A percentile compares a stretch with the other conserved stretches of the same genome.
These are phyloP conservation scores for Lobosporangium transversale DNA, from an alignment of 192 early-diverging fungal genomes.

Conservation along the genomic window DNA sequence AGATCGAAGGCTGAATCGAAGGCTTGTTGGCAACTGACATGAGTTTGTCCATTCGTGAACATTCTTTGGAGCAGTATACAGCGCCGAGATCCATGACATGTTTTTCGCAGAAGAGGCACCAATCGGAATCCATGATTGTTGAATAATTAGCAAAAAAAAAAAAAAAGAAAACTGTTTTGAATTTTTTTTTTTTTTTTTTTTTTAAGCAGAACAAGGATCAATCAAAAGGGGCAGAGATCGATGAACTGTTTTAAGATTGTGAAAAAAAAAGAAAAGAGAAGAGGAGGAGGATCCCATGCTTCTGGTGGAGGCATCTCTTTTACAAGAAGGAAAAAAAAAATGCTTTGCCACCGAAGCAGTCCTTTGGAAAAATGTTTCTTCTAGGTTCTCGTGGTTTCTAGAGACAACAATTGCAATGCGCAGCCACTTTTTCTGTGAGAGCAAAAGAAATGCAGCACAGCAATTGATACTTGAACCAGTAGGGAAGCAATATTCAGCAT, in stretches of 20 bases:
- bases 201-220: conserved; percentile 42
- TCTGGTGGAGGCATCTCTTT: neutral
- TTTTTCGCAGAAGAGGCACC: conserved; percentile 55
- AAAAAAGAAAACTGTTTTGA: neutral
- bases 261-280: conserved; percentile 39
- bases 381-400: neutral
- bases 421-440: too few species aligned
- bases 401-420: conserved; percentile 9
- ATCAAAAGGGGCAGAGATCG: conserved; percentile 45
- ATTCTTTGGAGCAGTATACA: conserved; percentile 51
- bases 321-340: neutral
- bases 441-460: too few species aligned
- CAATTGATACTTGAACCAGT: too few species aligned
- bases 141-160: neutral
- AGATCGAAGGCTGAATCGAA: conserved; percentile 3
- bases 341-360: conserved; percentile 14
- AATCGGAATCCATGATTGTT: conserved; percentile 50
- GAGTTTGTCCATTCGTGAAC: conserved; percentile 47
- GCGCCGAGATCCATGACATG: conserved; percentile 53
- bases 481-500: conserved; percentile 43
- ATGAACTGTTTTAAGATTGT: conserved; percentile 9
- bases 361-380: neutral
- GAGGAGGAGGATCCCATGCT: conserved; percentile 47
- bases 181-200: too few species aligned
- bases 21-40: conserved; percentile 40